A percentile compares a stretch with the other conserved stretches of the same genome.
These are phyloP conservation scores for Aspergillus persii DNA, from an alignment of 2,329 filamentous ascomycete species.

Conservation along the genomic window DNA sequence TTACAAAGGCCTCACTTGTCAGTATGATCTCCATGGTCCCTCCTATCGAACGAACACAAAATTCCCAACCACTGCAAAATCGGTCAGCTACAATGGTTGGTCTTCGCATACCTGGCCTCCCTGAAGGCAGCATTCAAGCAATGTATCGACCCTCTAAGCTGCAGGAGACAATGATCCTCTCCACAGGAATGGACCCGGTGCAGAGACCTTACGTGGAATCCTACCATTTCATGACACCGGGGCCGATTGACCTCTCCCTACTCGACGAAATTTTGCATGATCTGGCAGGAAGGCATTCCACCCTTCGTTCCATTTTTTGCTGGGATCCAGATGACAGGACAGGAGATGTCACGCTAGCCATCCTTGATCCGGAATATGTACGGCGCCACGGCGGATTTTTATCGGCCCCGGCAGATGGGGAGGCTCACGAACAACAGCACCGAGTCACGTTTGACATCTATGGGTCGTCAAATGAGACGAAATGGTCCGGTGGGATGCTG, in stretches of 20 bases:
- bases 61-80: background rate
- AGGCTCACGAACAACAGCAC: background rate
- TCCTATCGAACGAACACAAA: too few relatives aligned
- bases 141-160: background rate
- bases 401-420: background rate
- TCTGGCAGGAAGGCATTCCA: background rate
- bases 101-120: background rate
- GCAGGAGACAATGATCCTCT: constrained; percentile 7
- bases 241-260: background rate
- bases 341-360: background rate
- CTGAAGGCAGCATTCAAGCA: background rate
- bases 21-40: too few relatives aligned
- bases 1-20: too few relatives aligned
- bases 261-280: background rate
- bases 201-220: constrained; percentile 3
- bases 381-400: background rate
- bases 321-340: background rate
- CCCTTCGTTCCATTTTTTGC: constrained; percentile 3
- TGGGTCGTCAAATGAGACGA: background rate
- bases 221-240: constrained; percentile 2
- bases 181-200: background rate
- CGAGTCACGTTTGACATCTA: background rate
- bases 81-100: background rate
- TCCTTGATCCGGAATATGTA: background rate
- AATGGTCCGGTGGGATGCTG: constrained; percentile 2